These are phyloP conservation scores for Coemansia sp. DNA, from an alignment of 192 early-diverging fungal species.

Conservation along the genomic window DNA sequence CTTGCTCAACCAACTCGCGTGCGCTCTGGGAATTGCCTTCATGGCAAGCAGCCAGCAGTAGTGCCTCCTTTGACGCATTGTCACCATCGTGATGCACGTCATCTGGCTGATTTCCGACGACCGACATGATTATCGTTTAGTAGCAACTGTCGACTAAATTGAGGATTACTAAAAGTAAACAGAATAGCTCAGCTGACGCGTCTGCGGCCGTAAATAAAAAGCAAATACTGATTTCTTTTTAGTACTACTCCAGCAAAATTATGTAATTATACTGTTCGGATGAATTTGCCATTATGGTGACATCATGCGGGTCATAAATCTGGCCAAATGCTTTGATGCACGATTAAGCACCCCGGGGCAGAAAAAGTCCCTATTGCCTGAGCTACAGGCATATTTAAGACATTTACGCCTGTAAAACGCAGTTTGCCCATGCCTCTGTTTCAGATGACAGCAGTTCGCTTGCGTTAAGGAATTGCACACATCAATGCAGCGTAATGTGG, in stretches of 20 bases:
- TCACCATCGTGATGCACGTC: not conserved
- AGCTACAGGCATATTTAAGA: not conserved
- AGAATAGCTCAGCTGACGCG: constrained; percentile 1
- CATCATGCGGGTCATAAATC: not conserved
- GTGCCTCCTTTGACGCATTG: constrained; percentile 12
- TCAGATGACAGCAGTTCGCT: not conserved
- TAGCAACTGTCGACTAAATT: not conserved
- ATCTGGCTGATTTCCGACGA: not conserved
- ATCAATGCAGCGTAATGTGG: constrained; percentile 1
- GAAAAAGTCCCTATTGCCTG: not conserved
- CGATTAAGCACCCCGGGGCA: not conserved
- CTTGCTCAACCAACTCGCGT: constrained; percentile 51
- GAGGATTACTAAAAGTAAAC: constrained; percentile 2
- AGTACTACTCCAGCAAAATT: not conserved
- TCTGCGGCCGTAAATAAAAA: not conserved
- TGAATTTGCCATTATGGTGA: constrained; percentile 8
- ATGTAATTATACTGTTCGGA: not conserved
- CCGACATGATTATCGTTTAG: constrained; percentile 1
- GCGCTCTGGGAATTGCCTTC: constrained; percentile 40
- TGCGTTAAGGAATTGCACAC: not conserved
- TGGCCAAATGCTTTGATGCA: not conserved
- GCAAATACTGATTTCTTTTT: not conserved
- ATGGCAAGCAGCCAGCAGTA: constrained; percentile 46
- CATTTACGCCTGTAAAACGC: not conserved
- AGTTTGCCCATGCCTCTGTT: not conserved